Evolutionary conservation across 2,329 filamentous ascomycete species (phyloP), one percentile per base, ranked within the genome.

Genomic region (Cladosporium cucumerinum): DNA sequence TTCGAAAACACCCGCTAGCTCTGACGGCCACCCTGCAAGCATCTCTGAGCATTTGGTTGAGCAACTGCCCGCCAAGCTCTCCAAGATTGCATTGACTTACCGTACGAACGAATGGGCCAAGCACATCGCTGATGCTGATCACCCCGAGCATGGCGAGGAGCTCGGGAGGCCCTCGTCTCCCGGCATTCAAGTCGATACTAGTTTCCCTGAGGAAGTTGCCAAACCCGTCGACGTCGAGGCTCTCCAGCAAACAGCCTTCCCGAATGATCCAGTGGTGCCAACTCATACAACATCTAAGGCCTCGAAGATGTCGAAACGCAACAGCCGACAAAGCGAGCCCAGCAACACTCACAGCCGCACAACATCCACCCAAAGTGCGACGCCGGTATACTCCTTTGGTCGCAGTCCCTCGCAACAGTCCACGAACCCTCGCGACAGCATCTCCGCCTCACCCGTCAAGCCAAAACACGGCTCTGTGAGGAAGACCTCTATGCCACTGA

Each of bases 31-130:
- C 34, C 60, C 60, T 6, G 60, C 49, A 21, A 62, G 60, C 23
- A 32, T 66, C 16, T 66, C 63, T 12, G 68, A 52, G n/a, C 65
- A 64, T 52, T 59, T 90, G 65, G 87, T 83, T 67, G 86, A 87
- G 3, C 82, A 82, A 12, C 82, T 96, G 11, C 91, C 91, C 0
- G 80, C 83, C n/a, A 86, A 87, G 14, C 78, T 93, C 36, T 95
- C 93, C 1, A 89, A 86, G 66, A 85, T 96, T 10, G 89, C 93
- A 1, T 81, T 92, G 75, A 91, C 90, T 0, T 96, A 95, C 74
- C 87, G 94, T 65, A 97, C 93, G 1, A 96, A 96, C 69, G 94
- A 98, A 78, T 98, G 94, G 94, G 92, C 93, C 0, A 97, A 97
- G 76, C 92, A 97, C 75, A 82, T 97, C 12, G 87, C 88, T 68